phyloP scores from a whole-genome alignment of 2,329 filamentous ascomycete genomes.

The Corinectria fuckeliana region DNA sequence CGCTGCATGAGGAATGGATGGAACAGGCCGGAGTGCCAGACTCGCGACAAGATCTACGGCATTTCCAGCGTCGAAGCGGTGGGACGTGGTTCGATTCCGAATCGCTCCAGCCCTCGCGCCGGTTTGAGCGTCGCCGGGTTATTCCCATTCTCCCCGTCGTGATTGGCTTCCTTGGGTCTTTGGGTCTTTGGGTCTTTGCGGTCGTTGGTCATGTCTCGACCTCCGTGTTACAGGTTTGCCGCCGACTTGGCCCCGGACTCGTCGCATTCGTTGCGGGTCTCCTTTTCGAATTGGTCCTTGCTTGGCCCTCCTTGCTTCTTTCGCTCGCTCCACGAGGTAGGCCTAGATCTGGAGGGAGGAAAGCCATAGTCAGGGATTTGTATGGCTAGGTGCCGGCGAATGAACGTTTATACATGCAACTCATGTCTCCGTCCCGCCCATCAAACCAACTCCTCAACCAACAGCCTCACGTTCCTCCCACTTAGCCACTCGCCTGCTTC shows the following conservation, averaged over 20 bases:
- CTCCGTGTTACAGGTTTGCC: constrained; percentile 38
- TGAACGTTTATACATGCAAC: no score
- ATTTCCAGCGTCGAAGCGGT: constrained; percentile 8
- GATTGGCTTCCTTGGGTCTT: constrained; percentile 11
- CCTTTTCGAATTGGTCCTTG: not conserved
- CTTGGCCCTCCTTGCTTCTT: not conserved
- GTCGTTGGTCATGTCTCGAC: constrained; percentile 13
- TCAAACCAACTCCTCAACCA: not conserved
- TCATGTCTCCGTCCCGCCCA: no score
- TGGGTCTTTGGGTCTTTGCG: constrained; percentile 4
- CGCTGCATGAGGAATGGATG: not conserved
- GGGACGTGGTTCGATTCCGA: constrained; percentile 28
- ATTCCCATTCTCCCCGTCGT: not conserved
- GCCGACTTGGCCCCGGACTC: constrained; percentile 27
- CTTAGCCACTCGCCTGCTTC: not conserved
- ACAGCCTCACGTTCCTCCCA: not conserved
- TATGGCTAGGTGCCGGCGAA: not conserved
- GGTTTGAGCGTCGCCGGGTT: constrained; percentile 9
- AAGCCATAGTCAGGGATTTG: not conserved
- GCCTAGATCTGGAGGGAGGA: no score
- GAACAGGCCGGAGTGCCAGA: not conserved
- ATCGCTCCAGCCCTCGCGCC: constrained; percentile 12
- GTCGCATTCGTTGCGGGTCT: constrained; percentile 24
- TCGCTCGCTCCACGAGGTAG: not conserved
- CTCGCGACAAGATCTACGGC: not conserved